phyloP scores from a whole-genome alignment of 1,139 yeast species.

The Blastobotrys proliferans region DNA sequence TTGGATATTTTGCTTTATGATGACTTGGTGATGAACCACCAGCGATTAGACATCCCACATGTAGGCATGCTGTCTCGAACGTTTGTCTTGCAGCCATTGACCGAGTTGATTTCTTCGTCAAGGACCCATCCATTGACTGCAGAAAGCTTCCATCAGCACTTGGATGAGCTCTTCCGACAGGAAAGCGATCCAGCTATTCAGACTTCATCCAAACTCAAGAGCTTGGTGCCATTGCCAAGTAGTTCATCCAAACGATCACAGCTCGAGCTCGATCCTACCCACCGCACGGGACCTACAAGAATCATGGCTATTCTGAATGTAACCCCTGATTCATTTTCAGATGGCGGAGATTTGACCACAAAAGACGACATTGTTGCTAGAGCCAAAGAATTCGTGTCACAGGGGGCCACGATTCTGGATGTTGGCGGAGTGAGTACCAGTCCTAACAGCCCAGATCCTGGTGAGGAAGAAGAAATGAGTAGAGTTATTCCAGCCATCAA shows the following conservation, averaged over 20 bases:
- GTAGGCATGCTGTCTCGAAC: constrained; percentile 81
- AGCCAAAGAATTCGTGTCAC: constrained; percentile 45
- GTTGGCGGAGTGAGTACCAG: constrained; percentile 93
- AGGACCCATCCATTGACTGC: constrained; percentile 77
- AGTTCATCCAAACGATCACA: constrained; percentile 14
- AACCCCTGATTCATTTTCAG: constrained; percentile 95
- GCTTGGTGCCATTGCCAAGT: constrained; percentile 32
- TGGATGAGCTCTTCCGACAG: constrained; percentile 50
- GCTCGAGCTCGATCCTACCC: constrained; percentile 28
- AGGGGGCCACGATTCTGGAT: constrained; percentile 70
- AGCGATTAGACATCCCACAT: constrained; percentile 74
- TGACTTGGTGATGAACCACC: constrained; percentile 49
- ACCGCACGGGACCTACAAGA: constrained; percentile 26
- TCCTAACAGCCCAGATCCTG: constrained; percentile 67
- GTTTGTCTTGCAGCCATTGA: constrained; percentile 84
- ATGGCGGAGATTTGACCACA: constrained; percentile 62
- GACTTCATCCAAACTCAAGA: constrained; percentile 28
- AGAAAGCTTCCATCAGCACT: constrained; percentile 67
- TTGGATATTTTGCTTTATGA: constrained; percentile 80
- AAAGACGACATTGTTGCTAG: constrained; percentile 40
- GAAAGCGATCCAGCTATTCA: constrained; percentile 25
- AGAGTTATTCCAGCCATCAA: constrained; percentile 69
- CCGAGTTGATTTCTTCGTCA: constrained; percentile 68
- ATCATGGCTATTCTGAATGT: constrained; percentile 86
- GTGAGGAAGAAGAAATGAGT: constrained; percentile 52